Evolutionary conservation across 192 early-diverging fungal genomes (phyloP), one percentile per base, ranked within the genome.

Genomic region (Pecoramyces ruminantium): DNA sequence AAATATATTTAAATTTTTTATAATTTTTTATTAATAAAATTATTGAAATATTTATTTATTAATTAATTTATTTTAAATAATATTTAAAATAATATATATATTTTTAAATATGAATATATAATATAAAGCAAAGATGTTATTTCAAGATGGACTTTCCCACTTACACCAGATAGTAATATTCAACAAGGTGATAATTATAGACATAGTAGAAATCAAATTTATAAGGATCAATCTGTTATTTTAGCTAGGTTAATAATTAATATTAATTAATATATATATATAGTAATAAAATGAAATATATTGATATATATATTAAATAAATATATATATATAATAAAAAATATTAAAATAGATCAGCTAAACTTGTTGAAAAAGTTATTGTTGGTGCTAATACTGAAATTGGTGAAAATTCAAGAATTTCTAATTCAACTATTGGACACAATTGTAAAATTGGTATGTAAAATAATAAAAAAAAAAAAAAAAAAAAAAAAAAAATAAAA

Each of bases 81-180:
- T n/a, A n/a, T n/a, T n/a, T n/a, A n/a, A n/a, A n/a, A n/a, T n/a
- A n/a, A n/a, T n/a, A n/a, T n/a, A n/a, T n/a, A n/a, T n/a, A n/a
- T n/a, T n/a, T n/a, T n/a, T n/a, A 29, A 12, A 78, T 13, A 29
- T 28, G 11, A 28, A 80, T 80, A 82, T 78, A 30, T 78, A 77
- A 78, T 42, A 13, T 28, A 29, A 78, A 92, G 92, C 82, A 91
- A 93, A 81, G 96, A 99, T 85, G 86, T 99, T 38, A 86, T 99
- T 77, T 89, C 89, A 1, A 89, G 97, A 38, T 97, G 96, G 95
- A 90, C 93, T n/a, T 99, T 94, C 85, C 96, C 97, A 13, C 87
- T 99, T 83, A 93, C 94, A 6, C 95, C 96, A 0, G 97, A 99
- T 80, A 95, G 88, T 83, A 96, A 95, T 79, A 85, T 94, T 9